Conservation (phyloP, 352 stramenopile species). For the Phytophthora pinifolia region DNA sequence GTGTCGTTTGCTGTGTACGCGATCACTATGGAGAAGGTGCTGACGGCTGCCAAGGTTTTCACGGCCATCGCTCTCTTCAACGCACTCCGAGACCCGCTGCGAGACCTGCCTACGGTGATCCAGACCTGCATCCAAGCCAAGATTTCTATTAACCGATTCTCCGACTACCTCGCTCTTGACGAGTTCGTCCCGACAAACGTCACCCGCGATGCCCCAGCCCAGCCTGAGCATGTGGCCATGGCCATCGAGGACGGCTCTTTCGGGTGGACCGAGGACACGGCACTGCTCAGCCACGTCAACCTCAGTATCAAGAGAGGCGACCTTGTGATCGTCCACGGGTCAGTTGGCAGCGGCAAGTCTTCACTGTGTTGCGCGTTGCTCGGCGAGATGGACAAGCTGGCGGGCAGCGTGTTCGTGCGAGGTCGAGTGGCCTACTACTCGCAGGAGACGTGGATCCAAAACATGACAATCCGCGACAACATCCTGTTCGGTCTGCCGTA, state of each 20-base stretch:
- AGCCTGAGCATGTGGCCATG: conserved; percentile 19
- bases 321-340: conserved; percentile 51
- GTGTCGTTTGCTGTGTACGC: conserved; percentile 52
- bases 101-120: conserved; percentile 37
- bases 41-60: conserved; percentile 59
- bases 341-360: conserved; percentile 57
- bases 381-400: conserved; percentile 83
- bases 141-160: conserved; percentile 37
- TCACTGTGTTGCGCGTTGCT: conserved; percentile 53
- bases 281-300: conserved; percentile 39
- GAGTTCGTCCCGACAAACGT: conserved; percentile 27
- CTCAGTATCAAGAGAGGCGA: conserved; percentile 45
- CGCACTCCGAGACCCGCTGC: conserved; percentile 38
- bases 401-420: conserved; percentile 41
- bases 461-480: conserved; percentile 93
- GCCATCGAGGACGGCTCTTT: conserved; percentile 36
- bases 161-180: conserved; percentile 30
- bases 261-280: conserved; percentile 28
- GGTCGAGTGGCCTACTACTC: conserved; percentile 65
- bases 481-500: conserved; percentile 89
- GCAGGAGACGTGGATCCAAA: conserved; percentile 94
- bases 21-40: conserved; percentile 32
- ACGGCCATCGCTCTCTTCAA: conserved; percentile 57
- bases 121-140: conserved; percentile 43
- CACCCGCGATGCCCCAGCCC: conserved; percentile 3